Percentiles rank a stretch among this genome's conserved stretches.
Conservation (phyloP, 169 alveolate species). For the Miamiensis avidus region DNA sequence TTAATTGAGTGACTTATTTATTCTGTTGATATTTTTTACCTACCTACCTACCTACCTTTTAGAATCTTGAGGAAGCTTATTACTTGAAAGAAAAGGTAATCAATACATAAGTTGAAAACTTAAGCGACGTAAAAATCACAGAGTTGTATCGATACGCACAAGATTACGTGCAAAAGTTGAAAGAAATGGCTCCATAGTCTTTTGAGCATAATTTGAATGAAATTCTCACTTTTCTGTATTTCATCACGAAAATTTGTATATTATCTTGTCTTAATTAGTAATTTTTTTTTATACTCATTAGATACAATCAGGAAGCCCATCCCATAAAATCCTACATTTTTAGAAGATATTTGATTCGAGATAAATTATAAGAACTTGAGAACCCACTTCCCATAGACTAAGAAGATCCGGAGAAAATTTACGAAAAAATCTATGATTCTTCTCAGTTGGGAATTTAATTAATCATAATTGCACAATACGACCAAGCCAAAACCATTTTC, state of each 20-base stretch:
- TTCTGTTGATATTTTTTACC: too few species aligned
- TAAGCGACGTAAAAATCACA: too few species aligned
- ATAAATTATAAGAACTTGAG: not conserved
- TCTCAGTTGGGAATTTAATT: not conserved
- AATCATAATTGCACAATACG: not conserved
- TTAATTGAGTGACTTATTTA: not conserved
- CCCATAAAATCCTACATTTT: not conserved
- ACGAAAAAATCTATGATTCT: not conserved
- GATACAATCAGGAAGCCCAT: not conserved
- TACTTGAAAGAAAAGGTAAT: not conserved
- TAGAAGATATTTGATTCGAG: not conserved
- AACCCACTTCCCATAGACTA: not conserved
- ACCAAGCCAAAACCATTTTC: not conserved
- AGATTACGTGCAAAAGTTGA: not conserved
- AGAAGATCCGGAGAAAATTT: not conserved
- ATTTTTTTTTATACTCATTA: too few species aligned
- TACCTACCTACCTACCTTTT: not conserved
- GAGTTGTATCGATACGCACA: not conserved
- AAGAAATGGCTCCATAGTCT: not conserved
- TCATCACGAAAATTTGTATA: too few species aligned
- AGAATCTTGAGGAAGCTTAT: not conserved
- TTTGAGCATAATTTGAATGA: not conserved
- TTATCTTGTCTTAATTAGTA: too few species aligned
- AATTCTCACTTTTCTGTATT: not conserved
- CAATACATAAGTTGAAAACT: not conserved